Evolutionary conservation across 257 asterid genomes (phyloP), one percentile per base, ranked within the genome.

Genomic region (Nicotiana otophora): DNA sequence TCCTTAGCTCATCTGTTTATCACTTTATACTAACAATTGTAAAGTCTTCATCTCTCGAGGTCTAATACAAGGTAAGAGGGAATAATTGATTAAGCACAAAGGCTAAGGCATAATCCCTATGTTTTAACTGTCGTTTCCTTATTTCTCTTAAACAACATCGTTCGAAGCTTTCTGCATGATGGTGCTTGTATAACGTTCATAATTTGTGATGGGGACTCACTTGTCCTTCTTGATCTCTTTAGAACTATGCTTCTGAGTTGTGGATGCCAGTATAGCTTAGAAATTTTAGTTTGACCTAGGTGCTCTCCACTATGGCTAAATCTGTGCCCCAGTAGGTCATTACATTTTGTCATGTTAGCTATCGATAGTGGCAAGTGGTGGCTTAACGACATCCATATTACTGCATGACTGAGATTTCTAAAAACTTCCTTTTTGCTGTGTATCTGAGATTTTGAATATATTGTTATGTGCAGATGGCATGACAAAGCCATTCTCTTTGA

Each of bases 401-500:
- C 36, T 46, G 34, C 36, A 3, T 66, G 66, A 31, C 30, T 39
- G 65, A 54, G 16, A 60, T 14, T 83, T 16, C 55, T 34, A 5
- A 12, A 33, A 23, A 62, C 16, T 3, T 26, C 58, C 17, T 48
- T 78, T 84, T 76, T 74, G 9, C 69, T 48, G 68, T 16, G 26
- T 34, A 3, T 51, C 77, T 17, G 15, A 33, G 67, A 31, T 67
- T 30, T 66, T 82, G 57, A 58, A 16, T 15, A 3, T 81, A 10
- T 78, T 83, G 78, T 31, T 10, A 69, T 62, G 42, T 87, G 87
- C 92, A 96, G 99, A 85, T 96, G 94, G 95, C 99, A 96, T 84
- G 99, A 96, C 89, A 91, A 84, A 81, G 95, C 99, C 14, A 94
- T 96, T 97, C 84, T 93, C 14, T 94, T 86, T 86, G 98, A 94